These are phyloP conservation scores for Torrubiella hemipterigena DNA, from an alignment of 2,329 filamentous ascomycete genomes.

Conservation along the genomic window DNA sequence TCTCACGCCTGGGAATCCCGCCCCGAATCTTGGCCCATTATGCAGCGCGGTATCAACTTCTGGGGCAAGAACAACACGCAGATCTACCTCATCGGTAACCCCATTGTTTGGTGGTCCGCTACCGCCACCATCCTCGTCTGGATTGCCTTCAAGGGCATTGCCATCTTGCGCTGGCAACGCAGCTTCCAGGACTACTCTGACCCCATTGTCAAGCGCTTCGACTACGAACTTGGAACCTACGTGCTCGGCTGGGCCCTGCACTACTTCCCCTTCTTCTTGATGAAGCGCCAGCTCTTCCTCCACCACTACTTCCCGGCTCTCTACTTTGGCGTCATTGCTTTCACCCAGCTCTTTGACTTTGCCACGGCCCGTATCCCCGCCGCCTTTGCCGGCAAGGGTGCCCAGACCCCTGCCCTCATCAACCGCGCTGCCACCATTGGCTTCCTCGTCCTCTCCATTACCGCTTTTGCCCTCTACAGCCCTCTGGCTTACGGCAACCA, in stretches of 20 bases:
- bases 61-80: conserved; percentile 92
- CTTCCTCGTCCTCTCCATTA: conserved; percentile 63
- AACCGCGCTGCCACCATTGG: conserved; percentile 62
- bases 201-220: conserved; percentile 84
- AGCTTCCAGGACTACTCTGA: conserved; percentile 78
- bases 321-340: conserved; percentile 83
- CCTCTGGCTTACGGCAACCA: conserved; percentile 86
- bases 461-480: conserved; percentile 72
- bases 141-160: conserved; percentile 72
- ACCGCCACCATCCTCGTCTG: conserved; percentile 69
- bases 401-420: conserved; percentile 55
- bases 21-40: conserved; percentile 82
- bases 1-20: conserved; percentile 98
- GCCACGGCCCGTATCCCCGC: conserved; percentile 58
- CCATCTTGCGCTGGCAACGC: conserved; percentile 87
- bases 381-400: too few species aligned
- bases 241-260: conserved; percentile 94
- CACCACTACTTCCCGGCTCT: conserved; percentile 98
- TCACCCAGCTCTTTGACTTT: conserved; percentile 87
- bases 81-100: conserved; percentile 93
- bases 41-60: conserved; percentile 95
- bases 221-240: conserved; percentile 86
- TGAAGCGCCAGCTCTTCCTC: conserved; percentile 95
- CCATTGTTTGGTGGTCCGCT: conserved; percentile 86
- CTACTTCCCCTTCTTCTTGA: conserved; percentile 97